A percentile compares a stretch with the other conserved stretches of the same genome.
phyloP scores from a whole-genome alignment of 331 rosid species.

The Prunus yedoensis region DNA sequence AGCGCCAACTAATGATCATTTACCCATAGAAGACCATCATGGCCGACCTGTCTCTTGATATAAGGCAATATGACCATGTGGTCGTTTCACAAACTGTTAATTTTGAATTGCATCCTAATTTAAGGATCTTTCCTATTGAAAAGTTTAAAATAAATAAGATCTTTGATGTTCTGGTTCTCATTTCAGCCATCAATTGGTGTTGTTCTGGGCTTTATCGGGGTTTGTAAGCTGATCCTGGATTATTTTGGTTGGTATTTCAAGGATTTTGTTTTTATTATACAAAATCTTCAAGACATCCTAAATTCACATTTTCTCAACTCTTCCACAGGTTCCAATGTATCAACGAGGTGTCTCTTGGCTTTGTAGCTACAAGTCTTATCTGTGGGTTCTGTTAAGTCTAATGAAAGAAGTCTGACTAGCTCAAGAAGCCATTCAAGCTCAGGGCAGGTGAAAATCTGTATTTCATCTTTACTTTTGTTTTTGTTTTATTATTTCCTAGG shows the following conservation, averaged over 20 bases:
- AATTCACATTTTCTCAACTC: slow-evolving; percentile 17
- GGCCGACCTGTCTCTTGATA: too few relatives aligned
- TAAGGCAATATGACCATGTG: too few relatives aligned
- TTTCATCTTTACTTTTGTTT: too few relatives aligned
- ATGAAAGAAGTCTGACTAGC: slow-evolving; percentile 63
- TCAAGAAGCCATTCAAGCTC: slow-evolving; percentile 21
- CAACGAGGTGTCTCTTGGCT: slow-evolving; percentile 88
- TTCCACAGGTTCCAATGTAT: slow-evolving; percentile 65
- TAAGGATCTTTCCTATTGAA: too few relatives aligned
- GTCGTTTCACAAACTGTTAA: too few relatives aligned
- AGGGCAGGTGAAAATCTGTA: slow-evolving; percentile 26
- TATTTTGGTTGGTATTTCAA: slow-evolving; percentile 64
- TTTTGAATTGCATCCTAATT: too few relatives aligned
- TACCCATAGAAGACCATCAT: too few relatives aligned
- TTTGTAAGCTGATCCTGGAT: slow-evolving; percentile 84
- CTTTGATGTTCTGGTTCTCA: neutral
- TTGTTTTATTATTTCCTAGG: neutral
- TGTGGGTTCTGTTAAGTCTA: slow-evolving; percentile 74
- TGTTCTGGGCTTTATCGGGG: slow-evolving; percentile 85
- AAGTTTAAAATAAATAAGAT: too few relatives aligned
- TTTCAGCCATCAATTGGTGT: slow-evolving; percentile 79
- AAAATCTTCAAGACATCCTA: slow-evolving; percentile 2
- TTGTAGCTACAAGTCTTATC: slow-evolving; percentile 83
- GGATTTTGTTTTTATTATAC: neutral
- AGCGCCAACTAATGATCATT: too few relatives aligned